Conservation (phyloP, 768 basidiomycete species). For the Lactarius indigo region DNA sequence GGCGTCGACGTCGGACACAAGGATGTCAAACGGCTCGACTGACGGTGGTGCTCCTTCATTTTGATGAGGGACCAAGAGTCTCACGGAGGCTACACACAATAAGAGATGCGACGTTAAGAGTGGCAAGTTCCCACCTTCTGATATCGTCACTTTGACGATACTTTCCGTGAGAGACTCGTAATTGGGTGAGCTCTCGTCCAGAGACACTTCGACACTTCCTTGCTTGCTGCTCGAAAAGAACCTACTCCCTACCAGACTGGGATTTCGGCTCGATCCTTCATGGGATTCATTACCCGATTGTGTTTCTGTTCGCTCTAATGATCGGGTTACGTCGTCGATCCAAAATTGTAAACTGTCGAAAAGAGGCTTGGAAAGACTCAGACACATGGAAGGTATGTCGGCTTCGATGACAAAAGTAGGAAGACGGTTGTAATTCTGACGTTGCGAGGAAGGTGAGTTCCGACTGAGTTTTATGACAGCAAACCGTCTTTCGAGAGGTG, state of each 20-base stretch:
- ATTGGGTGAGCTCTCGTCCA: constrained; percentile 33
- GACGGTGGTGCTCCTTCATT: constrained; percentile 28
- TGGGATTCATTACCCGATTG: constrained; percentile 29
- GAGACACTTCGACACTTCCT: constrained; percentile 38
- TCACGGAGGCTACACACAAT: constrained; percentile 35
- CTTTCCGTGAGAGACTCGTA: constrained; percentile 36
- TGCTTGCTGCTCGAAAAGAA: constrained; percentile 54
- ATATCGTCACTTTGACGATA: constrained; percentile 47
- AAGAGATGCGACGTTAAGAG: not conserved
- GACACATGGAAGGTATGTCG: constrained; percentile 60
- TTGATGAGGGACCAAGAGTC: constrained; percentile 49
- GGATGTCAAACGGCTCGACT: constrained; percentile 49
- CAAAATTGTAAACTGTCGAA: constrained; percentile 83
- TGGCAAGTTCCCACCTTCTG: constrained; percentile 32
- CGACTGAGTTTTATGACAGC: not conserved
- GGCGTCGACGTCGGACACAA: constrained; percentile 58
- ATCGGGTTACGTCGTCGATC: constrained; percentile 81
- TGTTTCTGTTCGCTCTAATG: constrained; percentile 47
- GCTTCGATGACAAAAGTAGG: constrained; percentile 29
- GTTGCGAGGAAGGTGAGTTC: not conserved
- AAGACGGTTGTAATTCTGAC: constrained; percentile 12
- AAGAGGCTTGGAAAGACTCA: constrained; percentile 55
- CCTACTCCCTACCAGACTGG: constrained; percentile 74
- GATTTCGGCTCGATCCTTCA: constrained; percentile 44
- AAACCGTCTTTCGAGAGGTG: not conserved